Percentiles rank a stretch among this genome's conserved stretches.
Evolutionary conservation across 768 basidiomycete species (phyloP).

Genomic region (Kwoniella shandongensis): DNA sequence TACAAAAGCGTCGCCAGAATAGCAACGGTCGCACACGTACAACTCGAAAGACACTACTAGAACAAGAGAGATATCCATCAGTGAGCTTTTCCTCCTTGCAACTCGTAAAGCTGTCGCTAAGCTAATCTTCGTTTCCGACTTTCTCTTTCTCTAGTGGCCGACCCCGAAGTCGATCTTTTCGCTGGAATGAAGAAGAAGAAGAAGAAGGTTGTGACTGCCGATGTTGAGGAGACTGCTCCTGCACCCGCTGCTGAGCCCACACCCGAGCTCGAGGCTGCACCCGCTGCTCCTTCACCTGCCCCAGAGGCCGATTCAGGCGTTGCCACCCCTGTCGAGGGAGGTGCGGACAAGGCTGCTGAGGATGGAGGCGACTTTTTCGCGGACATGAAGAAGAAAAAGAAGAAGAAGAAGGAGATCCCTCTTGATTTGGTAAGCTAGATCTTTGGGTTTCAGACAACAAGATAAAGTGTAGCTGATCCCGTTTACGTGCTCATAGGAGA

Average conservation of each 20-base stretch:
- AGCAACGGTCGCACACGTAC: no score
- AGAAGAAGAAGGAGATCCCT: slow-evolving; percentile 63
- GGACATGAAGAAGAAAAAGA: slow-evolving; percentile 92
- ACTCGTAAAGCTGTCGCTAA: no score
- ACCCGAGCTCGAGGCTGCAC: slow-evolving; percentile 12
- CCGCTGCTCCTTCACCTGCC: slow-evolving; percentile 8
- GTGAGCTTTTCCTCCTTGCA: no score
- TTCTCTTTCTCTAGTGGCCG: slow-evolving; percentile 40
- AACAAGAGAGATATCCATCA: no score
- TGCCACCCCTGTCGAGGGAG: slow-evolving; percentile 21
- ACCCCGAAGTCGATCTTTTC: slow-evolving; percentile 55
- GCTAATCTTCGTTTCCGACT: not conserved
- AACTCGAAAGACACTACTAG: no score
- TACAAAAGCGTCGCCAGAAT: no score
- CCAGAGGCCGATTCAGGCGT: slow-evolving; percentile 17
- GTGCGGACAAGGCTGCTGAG: slow-evolving; percentile 30
- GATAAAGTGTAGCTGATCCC: not conserved
- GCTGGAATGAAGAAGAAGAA: slow-evolving; percentile 58
- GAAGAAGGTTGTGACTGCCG: slow-evolving; percentile 52
- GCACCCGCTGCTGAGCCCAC: slow-evolving; percentile 7
- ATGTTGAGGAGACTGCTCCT: slow-evolving; percentile 31
- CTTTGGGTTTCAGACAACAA: not conserved
- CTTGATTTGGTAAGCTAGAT: slow-evolving; percentile 49
- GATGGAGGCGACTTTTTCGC: slow-evolving; percentile 81
- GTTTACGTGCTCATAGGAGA: slow-evolving; percentile 7